These are phyloP conservation scores for Lactarius indigo DNA, from an alignment of 768 basidiomycete species.

Conservation along the genomic window DNA sequence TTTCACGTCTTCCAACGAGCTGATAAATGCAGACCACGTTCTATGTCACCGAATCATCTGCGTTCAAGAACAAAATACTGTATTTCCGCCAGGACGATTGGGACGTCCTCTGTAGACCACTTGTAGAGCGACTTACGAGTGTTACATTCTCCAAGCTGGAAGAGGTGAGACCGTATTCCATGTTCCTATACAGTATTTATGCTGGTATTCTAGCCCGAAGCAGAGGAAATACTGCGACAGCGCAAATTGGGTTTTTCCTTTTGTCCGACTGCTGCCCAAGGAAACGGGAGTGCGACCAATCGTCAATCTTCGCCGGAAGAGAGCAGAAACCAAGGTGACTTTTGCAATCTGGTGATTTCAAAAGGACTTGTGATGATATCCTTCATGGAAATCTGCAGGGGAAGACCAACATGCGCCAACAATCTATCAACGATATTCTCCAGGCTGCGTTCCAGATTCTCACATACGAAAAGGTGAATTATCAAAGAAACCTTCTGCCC, in stretches of 20 bases:
- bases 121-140: constrained; percentile 68
- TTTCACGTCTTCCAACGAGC: neutral
- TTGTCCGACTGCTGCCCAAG: constrained; percentile 87
- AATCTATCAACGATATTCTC: constrained; percentile 86
- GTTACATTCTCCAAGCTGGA: constrained; percentile 70
- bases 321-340: constrained; percentile 34
- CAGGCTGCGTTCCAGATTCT: constrained; percentile 83
- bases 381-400: neutral
- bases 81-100: constrained; percentile 97
- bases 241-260: constrained; percentile 80
- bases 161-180: constrained; percentile 44
- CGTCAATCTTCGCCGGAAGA: constrained; percentile 74
- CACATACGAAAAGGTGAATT: constrained; percentile 76
- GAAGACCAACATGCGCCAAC: constrained; percentile 31
- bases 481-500: neutral
- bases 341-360: neutral
- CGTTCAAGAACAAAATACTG: constrained; percentile 74
- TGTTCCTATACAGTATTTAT: neutral
- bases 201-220: constrained; percentile 49
- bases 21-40: constrained; percentile 67
- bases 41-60: constrained; percentile 90
- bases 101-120: constrained; percentile 75
- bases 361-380: constrained; percentile 32
- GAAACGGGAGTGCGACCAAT: constrained; percentile 94
- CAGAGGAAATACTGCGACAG: constrained; percentile 61